Evolutionary conservation across 2,329 filamentous ascomycete genomes (phyloP), one percentile per base, ranked within the genome.

Genomic region (Trichophyton benhamiae): DNA sequence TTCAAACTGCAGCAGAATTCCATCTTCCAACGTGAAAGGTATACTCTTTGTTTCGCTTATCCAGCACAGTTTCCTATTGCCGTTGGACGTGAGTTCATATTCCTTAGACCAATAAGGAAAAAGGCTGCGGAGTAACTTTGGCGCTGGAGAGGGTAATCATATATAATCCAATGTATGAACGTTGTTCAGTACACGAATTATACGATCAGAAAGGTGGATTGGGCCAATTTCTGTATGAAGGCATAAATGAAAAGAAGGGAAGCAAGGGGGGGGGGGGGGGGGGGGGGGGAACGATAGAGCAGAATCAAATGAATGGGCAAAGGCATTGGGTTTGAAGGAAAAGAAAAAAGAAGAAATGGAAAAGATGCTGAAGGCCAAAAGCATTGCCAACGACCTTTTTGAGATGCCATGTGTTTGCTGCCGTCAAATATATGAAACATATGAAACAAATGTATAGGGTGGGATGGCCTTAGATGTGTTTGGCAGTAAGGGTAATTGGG

Each of bases 121-220:
- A 13, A 61, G 60, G 27, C 13, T 44, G 15, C 22, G 30, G 36
- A 25, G 41, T 41, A 27, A 57, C 15, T 17, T 5, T 5, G 27
- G 15, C 4, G 57, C 13, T 44, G 57, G n/a, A 38, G 46, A 60
- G 30, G 42, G 48, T 33, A 30, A 6, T 58, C 60, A 53, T 64
- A 64, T 64, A 64, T 64, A 62, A 64, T 61, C 63, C 63, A 64
- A 62, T 64, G 63, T 62, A 64, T 58, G 60, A 61, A 58, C 57
- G 22, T 53, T 58, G 63, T 61, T 59, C 63, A 62, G 62, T 62
- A 64, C 63, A 62, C 59, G 63, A 62, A 64, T 61, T 58, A 64
- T 62, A 61, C 58, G 17, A 36, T 33, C 22, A 46, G 58, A 59
- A 49, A 49, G 44, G 58, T 36, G 33, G 36, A 36, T 38, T 5